These are phyloP conservation scores for Apiotrichum porosum DNA, from an alignment of 1,284 basidiomycete genomes.

Conservation along the genomic window DNA sequence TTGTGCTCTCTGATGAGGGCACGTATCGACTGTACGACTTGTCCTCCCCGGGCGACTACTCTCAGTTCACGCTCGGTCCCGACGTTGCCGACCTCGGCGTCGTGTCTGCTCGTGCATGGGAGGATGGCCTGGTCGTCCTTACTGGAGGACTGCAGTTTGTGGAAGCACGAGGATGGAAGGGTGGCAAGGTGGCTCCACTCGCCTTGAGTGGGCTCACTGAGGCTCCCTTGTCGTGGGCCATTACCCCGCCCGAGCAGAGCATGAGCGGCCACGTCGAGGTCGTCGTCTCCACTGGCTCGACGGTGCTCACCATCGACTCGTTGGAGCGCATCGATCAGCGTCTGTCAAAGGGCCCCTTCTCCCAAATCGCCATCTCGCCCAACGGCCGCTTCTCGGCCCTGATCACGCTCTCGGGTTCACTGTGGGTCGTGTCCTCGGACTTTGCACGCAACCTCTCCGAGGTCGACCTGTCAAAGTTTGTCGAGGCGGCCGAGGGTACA, in stretches of 20 bases:
- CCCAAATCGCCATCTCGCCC: slow-evolving; percentile 78
- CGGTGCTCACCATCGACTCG: slow-evolving; percentile 74
- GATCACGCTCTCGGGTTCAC: slow-evolving; percentile 63
- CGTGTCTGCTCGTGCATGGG: slow-evolving; percentile 76
- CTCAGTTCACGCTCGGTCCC: slow-evolving; percentile 74
- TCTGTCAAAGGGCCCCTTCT: slow-evolving; percentile 83
- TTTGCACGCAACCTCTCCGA: slow-evolving; percentile 85
- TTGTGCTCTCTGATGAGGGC: slow-evolving; percentile 87
- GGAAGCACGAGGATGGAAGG: slow-evolving; percentile 80
- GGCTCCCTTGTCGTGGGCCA: slow-evolving; percentile 73
- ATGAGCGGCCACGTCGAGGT: slow-evolving; percentile 83
- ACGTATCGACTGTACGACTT: slow-evolving; percentile 85
- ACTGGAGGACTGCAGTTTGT: slow-evolving; percentile 71
- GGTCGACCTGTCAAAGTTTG: slow-evolving; percentile 57
- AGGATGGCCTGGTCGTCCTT: slow-evolving; percentile 78
- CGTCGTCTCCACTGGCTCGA: slow-evolving; percentile 68
- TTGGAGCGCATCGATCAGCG: slow-evolving; percentile 78
- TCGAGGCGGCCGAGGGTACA: slow-evolving; percentile 26
- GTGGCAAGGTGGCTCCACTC: slow-evolving; percentile 59
- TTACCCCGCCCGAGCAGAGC: slow-evolving; percentile 79
- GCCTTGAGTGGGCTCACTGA: slow-evolving; percentile 67
- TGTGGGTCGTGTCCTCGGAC: slow-evolving; percentile 91
- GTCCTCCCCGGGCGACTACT: slow-evolving; percentile 65
- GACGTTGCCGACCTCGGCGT: slow-evolving; percentile 83
- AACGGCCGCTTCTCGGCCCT: slow-evolving; percentile 90